Evolutionary conservation across 2,329 filamentous ascomycete species (phyloP), one percentile per base, ranked within the genome.

Genomic region (Ceratocystis variospora): DNA sequence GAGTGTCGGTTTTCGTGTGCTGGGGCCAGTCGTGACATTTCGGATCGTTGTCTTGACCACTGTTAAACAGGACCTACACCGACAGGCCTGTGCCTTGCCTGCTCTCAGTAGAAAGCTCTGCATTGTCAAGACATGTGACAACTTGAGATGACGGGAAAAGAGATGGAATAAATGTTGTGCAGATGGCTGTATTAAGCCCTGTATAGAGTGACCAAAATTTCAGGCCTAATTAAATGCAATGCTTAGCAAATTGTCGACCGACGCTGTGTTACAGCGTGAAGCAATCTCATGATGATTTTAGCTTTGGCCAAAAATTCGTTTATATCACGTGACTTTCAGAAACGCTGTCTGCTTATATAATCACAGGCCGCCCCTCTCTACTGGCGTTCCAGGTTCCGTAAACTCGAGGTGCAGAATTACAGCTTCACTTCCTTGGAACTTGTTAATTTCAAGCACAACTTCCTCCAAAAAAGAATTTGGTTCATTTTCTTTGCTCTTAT

Each of bases 71-170:
- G 82, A 78, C 70, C 81, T 79, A 76, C 85, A 88, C 75, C 80
- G 80, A 76, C 84, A 87, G 71, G 81, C 59, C 75, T 81, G 82
- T 76, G 80, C 80, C 79, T 82, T 82, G 71, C 81, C 79, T 76
- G 83, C 82, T 77, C 85, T 82, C 75, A 83, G 85, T 85, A 86
- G 87, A 70, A 89, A 74, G 70, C 80, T 79, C 76, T 83, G 83
- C 88, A 90, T 91, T 72, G 19, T 65, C 12, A 48, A 15, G 28
- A 19, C 66, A 65, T 53, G 31, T 22, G n/a, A 25, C 46, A 12
- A 15, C 25, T 28, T 7, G 25, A 8, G 31, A 25, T 64, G 0
- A 33, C n/a, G 28, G 5, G 2, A 25, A 41, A 17, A 19, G 1
- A 12, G 31, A 6, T 8, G 7, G n/a, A 48, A 19, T 33, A 7